phyloP scores from a whole-genome alignment of 108 stramenopile species.

The Skeletonema tropicum region DNA sequence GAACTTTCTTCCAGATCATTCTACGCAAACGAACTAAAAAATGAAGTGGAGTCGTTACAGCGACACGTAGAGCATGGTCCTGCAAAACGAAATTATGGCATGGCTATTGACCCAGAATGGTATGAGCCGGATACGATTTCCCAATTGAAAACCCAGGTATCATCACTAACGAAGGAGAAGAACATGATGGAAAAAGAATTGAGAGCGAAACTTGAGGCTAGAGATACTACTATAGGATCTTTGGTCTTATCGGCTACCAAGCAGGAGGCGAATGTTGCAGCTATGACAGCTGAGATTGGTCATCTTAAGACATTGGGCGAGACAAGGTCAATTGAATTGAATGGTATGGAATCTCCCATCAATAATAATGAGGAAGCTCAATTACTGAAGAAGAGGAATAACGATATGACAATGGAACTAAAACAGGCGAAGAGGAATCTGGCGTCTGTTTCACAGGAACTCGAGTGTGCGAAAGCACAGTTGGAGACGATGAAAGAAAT shows the following conservation, averaged over 20 bases:
- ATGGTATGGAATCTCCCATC: conserved; percentile 43
- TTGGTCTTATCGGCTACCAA: conserved; percentile 68
- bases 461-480: conserved; percentile 34
- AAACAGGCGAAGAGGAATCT: conserved; percentile 32
- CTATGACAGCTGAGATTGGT: conserved; percentile 50
- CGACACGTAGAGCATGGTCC: conserved; percentile 1
- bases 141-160: conserved; percentile 33
- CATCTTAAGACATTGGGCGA: conserved; percentile 46
- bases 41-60: conserved; percentile 35
- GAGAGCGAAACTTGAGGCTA: conserved; percentile 55
- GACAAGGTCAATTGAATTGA: conserved; percentile 33
- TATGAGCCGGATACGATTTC: conserved; percentile 32
- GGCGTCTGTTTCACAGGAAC: conserved; percentile 18
- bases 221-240: conserved; percentile 76
- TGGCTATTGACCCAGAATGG: conserved; percentile 41
- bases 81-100: conserved; percentile 23
- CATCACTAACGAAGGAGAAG: conserved; percentile 31
- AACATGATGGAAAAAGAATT: conserved; percentile 38
- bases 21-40: conserved; percentile 26
- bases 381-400: conserved; percentile 19
- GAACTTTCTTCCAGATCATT: conserved; percentile 26
- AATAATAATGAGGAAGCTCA: conserved; percentile 52
- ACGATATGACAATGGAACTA: conserved; percentile 27
- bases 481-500: conserved; percentile 30
- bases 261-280: conserved; percentile 57